phyloP scores from a whole-genome alignment of 2,329 filamentous ascomycete species.

The Ascochyta lentis region DNA sequence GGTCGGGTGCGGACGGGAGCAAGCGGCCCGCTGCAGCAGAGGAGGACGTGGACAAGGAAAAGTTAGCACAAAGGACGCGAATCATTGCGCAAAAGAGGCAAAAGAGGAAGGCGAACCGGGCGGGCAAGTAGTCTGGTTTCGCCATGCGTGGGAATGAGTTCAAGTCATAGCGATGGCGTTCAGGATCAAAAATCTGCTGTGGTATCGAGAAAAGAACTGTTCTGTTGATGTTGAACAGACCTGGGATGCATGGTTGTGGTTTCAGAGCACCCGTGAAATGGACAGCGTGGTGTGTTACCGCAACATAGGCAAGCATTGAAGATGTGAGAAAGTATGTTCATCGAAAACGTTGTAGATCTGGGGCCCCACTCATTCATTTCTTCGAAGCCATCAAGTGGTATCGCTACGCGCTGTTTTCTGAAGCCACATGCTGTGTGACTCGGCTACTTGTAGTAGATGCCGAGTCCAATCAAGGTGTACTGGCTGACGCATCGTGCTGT shows the following conservation, averaged over 20 bases:
- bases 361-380: background rate
- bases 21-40: conserved; percentile 16
- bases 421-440: background rate
- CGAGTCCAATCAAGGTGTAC: background rate
- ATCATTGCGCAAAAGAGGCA: conserved; percentile 87
- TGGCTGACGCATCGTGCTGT: background rate
- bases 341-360: background rate
- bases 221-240: background rate
- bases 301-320: conserved; percentile 3
- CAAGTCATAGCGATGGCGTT: conserved; percentile 19
- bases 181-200: conserved; percentile 1
- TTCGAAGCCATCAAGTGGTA: background rate
- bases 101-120: conserved; percentile 67
- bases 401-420: background rate
- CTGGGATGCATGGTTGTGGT: background rate
- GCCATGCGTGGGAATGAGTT: background rate
- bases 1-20: conserved; percentile 27
- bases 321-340: conserved; percentile 6
- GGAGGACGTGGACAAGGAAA: conserved; percentile 53
- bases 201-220: background rate
- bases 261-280: background rate
- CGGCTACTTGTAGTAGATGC: background rate
- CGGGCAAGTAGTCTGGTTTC: conserved; percentile 53
- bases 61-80: conserved; percentile 69
- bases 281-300: background rate